Conservation (phyloP, 1,284 basidiomycete genomes). For the Entoloma clypeatum region DNA sequence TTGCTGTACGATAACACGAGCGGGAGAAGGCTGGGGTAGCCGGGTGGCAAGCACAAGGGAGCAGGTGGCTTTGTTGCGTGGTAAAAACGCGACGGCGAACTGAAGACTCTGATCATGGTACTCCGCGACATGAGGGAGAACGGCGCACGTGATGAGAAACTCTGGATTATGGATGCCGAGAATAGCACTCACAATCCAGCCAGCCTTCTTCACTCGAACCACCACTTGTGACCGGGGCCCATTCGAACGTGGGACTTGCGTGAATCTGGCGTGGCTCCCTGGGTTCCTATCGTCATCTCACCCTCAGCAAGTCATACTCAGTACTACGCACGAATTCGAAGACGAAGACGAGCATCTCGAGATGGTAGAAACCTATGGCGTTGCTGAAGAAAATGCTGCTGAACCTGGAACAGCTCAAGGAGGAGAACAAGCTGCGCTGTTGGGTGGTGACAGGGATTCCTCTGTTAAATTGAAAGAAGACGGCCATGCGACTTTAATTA, state of each 20-base stretch:
- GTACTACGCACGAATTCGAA: constrained; percentile 24
- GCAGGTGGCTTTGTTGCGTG: neutral
- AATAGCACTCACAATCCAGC: too few species aligned
- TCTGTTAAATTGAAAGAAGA: constrained; percentile 38
- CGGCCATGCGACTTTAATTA: constrained; percentile 62
- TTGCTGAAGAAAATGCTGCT: constrained; percentile 32
- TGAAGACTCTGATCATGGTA: too few species aligned
- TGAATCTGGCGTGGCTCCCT: constrained; percentile 27
- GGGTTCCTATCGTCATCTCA: constrained; percentile 10
- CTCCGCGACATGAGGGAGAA: neutral
- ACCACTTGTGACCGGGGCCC: neutral
- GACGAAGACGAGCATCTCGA: constrained; percentile 40
- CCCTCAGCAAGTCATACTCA: constrained; percentile 8
- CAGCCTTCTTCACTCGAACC: neutral
- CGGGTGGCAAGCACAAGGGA: constrained; percentile 16
- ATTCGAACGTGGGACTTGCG: constrained; percentile 12
- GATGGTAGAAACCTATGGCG: constrained; percentile 65
- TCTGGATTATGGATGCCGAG: neutral
- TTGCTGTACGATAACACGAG: constrained; percentile 28
- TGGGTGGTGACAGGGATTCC: constrained; percentile 42
- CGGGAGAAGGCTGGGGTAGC: constrained; percentile 26
- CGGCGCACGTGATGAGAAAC: neutral
- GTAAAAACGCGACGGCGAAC: neutral
- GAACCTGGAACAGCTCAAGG: constrained; percentile 24
- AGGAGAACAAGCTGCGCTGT: constrained; percentile 49